Evolutionary conservation across 495 filamentous ascomycete species (phyloP), one percentile per base, ranked within the genome.

Genomic region (Astrocystis sublimbata): DNA sequence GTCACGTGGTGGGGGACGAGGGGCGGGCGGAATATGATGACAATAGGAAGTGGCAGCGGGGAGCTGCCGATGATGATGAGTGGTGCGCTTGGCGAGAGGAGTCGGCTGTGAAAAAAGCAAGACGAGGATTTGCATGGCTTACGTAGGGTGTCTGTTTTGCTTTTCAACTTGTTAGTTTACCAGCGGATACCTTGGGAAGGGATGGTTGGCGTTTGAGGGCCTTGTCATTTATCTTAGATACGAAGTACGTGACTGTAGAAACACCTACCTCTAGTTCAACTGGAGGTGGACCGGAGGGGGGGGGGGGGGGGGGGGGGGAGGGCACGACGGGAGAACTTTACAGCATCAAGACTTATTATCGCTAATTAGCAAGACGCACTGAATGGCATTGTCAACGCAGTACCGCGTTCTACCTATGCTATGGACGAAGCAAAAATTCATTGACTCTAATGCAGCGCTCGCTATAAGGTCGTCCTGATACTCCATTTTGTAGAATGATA

Each of bases 1-100:
- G 88, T 96, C 28, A 85, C 86, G 12, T 98, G 94, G 94, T 98
- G 94, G 94, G 77, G 78, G 7, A 79, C 73, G 4, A 68, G 70
- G 43, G 79, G 79, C 0, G 79, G 79, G 2, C 62, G 74, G 31
- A 70, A 78, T 59, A 70, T 75, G 33, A 71, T 81, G 33, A 71
- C 80, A 4, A 58, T 17, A 7, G 54, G 42, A 2, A 58, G 17
- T 19, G 46, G 42, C 13, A 17, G 45, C 9, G 57, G 21, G 13
- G 58, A 58, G 54, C 69, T 65, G n/a, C 57, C 79, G 66, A 81
- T 81, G n/a, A 59, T 79, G 66, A 81, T 81, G 78, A 79, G 78
- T 54, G 78, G 78, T 2, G 78, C 78, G 23, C 63, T 81, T 60
- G 61, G 41, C 41, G 57, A 62, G 26, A 41, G 33, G 4, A 63